Base-by-base conservation (phyloP, 2,329 filamentous ascomycete genomes). In the Cercospora sojina region DNA sequence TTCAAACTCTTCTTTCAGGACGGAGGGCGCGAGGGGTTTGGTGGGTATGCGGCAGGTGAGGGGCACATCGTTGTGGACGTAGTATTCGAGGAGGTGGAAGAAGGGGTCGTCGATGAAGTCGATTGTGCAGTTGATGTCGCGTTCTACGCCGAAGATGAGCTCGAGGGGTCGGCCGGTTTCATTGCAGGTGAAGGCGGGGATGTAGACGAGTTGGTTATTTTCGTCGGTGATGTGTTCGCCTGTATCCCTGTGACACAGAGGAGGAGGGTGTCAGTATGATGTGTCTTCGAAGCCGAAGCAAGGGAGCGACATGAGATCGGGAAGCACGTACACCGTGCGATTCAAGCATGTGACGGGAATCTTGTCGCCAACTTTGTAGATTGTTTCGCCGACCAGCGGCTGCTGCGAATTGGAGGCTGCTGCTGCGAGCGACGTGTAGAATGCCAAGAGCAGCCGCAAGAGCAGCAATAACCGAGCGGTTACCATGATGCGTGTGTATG, bases 51-150 rank as follows among this genome's bases (percentile, higher is more conserved):
- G 93, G 80, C 95, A 99, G 63, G 92, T 89, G 59, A 98, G 85
- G 9, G 95, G 95, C 18, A 93, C 93, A 80, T 99, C 95, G 82
- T 91, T 93, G 84, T 98, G 95, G 78, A 98, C 90, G 85, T 98
- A 98, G 85, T 97, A 98, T 82, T 98, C 91, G 82, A 94, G 89
- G 60, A 94, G 86, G 80, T 95, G 91, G 84, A 92, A 95, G 84
- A 93, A 90, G 47, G 90, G 86, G 77, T 94, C 91, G 74, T 86
- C 85, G 74, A 94, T 84, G 80, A 91, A 86, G 76, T 90, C 83
- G 74, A 95, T 88, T 64, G 91, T 95, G 83, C 91, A 95, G 82
- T 94, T 94, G 72, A 92, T 80, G 77, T 96, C 93, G 71, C 79
- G 79, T 77, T 94, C 91, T 72, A 91, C 81, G 77, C 93, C 93